Evolutionary conservation across 306 rosid species (phyloP), one percentile per base, ranked within the genome.

Genomic region (Biancaea sappan): DNA sequence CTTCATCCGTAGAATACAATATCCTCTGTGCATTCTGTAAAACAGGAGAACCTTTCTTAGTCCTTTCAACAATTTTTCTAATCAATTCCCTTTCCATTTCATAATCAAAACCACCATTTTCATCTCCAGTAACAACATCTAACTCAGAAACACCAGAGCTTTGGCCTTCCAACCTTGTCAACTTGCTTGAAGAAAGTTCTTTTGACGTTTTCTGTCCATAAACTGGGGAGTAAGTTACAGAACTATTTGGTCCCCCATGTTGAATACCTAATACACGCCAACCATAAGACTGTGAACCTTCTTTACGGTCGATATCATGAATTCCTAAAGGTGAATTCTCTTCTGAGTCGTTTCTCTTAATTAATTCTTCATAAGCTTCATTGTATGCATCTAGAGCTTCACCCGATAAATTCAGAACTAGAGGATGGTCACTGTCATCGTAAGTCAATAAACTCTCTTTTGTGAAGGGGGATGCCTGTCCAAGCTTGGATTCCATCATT

Each of bases 301-400:
- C 78, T 19, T 48, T 54, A 38, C 57, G 58, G 57, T 74, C 77
- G 66, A 63, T 54, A 72, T 71, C 85, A 68, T 62, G 41, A 58
- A 75, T 66, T 8, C 28, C 66, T 15, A 68, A 74, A 10, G 89
- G 87, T 21, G 88, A 84, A 82, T 77, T 80, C 66, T 82, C 92
- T 62, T 85, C 98, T 1, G 91, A 88, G 37, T 84, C 87, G 35
- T 85, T 84, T 28, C 73, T 69, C 73, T 69, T 85, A 64, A 81
- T 72, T 77, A 91, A 26, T 74, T 91, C 98, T 68, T 84, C 89
- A 16, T 76, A 87, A 31, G 94, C 97, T 67, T 93, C 97, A 21
- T 91, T 85, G 87, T 91, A 91, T 11, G 96, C 96, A 69, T 86
- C 88, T 24, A 91, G 86, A 77, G 98, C 94, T 81, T 94, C 96